Conservation (phyloP, 306 rosid genomes). For the Hippophae rhamnoides region DNA sequence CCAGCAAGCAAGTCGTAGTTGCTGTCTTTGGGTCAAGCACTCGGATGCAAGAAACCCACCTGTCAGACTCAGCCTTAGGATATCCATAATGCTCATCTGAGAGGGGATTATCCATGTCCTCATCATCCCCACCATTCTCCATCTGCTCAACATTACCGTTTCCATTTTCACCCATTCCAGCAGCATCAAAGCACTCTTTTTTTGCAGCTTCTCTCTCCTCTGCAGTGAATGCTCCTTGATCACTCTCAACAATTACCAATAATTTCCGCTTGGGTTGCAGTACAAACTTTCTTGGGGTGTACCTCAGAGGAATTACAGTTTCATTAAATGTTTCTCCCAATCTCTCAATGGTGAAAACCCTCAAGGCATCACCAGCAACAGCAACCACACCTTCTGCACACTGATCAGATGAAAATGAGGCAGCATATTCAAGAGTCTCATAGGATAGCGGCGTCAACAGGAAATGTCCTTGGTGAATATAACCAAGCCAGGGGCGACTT, state of each 20-base stretch:
- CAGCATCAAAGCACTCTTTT: constrained; percentile 79
- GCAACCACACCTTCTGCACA: constrained; percentile 96
- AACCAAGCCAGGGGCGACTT: constrained; percentile 99
- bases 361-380: constrained; percentile 82
- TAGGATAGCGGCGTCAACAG: constrained; percentile 91
- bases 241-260: constrained; percentile 84
- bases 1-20: constrained; percentile 80
- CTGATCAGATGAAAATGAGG: constrained; percentile 89
- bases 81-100: constrained; percentile 94
- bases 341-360: constrained; percentile 89
- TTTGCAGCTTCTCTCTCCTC: constrained; percentile 94
- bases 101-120: constrained; percentile 65
- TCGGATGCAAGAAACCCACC: constrained; percentile 95
- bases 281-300: constrained; percentile 95
- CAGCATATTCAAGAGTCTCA: constrained; percentile 90
- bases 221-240: constrained; percentile 80
- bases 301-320: constrained; percentile 90
- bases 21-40: constrained; percentile 87
- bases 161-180: constrained; percentile 69
- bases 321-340: constrained; percentile 96
- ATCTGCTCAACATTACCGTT: constrained; percentile 67
- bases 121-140: constrained; percentile 93
- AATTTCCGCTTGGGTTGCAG: constrained; percentile 74
- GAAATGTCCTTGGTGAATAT: constrained; percentile 93
- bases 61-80: constrained; percentile 84